A percentile compares a stretch with the other conserved stretches of the same genome.
phyloP scores from a whole-genome alignment of 768 basidiomycete species.

The Brasilioporus rufonigricans region DNA sequence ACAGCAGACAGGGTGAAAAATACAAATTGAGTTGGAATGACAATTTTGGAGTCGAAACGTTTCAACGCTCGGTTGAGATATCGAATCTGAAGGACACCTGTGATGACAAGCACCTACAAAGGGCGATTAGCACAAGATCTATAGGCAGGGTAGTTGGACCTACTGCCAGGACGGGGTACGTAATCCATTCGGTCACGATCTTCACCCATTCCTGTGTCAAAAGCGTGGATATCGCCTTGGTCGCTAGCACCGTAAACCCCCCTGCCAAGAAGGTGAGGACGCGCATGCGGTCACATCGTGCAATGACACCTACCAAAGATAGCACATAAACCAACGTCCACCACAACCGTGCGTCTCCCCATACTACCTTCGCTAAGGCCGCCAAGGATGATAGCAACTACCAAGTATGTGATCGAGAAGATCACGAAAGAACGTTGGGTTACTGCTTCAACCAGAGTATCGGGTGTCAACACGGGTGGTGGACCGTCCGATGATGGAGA shows the following conservation, averaged over 20 bases:
- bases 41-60: conserved; percentile 92
- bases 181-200: conserved; percentile 78
- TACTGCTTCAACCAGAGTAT: conserved; percentile 66
- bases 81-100: conserved; percentile 80
- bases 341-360: conserved; percentile 69
- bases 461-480: conserved; percentile 53
- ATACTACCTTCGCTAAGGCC: conserved; percentile 61
- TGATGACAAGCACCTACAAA: conserved; percentile 60
- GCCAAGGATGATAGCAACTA: conserved; percentile 54
- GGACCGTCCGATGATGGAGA: conserved; percentile 68
- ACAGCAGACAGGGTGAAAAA: conserved; percentile 93
- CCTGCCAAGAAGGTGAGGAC: conserved; percentile 45
- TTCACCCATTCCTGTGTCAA: conserved; percentile 75
- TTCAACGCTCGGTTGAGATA: conserved; percentile 87
- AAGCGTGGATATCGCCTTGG: conserved; percentile 88
- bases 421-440: conserved; percentile 69
- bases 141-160: conserved; percentile 21
- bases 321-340: conserved; percentile 89
- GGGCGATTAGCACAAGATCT: conserved; percentile 6
- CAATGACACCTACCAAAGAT: conserved; percentile 57
- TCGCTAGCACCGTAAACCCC: conserved; percentile 92
- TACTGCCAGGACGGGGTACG: conserved; percentile 76
- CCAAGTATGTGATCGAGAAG: conserved; percentile 65
- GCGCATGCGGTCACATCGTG: neutral
- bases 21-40: conserved; percentile 94